Evolutionary conservation across 2,329 filamentous ascomycete species (phyloP).

Genomic region (Talaromyces sp.): DNA sequence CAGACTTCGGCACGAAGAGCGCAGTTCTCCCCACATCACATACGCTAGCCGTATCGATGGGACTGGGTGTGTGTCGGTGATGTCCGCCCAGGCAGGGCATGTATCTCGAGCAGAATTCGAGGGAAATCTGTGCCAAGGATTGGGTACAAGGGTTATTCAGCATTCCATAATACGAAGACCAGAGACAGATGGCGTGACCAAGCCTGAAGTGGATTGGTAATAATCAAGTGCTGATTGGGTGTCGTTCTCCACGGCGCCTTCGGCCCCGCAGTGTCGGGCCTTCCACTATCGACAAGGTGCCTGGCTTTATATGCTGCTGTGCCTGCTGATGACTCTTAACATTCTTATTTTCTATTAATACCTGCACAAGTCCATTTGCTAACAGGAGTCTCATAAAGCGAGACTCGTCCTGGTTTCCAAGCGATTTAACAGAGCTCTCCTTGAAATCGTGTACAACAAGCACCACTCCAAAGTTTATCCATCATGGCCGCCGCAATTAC

Average conservation of each 20-base stretch:
- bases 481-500: conserved; percentile 17
- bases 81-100: neutral
- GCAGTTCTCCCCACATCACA: neutral
- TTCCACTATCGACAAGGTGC: neutral
- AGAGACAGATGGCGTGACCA: neutral
- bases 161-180: neutral
- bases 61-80: neutral
- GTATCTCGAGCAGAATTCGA: neutral
- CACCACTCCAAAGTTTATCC: neutral
- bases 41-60: conserved; percentile 1
- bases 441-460: neutral
- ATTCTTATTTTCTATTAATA: neutral
- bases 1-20: neutral
- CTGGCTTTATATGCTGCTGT: neutral
- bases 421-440: neutral
- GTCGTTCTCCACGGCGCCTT: neutral
- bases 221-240: neutral
- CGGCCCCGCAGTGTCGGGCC: neutral
- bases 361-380: neutral
- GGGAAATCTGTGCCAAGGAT: neutral
- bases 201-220: neutral
- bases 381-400: neutral
- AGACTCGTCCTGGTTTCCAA: neutral
- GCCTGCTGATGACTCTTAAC: neutral
- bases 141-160: neutral